A percentile compares a stretch with the other conserved stretches of the same genome.
These are phyloP conservation scores for Rubia occidens DNA, from an alignment of 305 asterid species.

Conservation along the genomic window DNA sequence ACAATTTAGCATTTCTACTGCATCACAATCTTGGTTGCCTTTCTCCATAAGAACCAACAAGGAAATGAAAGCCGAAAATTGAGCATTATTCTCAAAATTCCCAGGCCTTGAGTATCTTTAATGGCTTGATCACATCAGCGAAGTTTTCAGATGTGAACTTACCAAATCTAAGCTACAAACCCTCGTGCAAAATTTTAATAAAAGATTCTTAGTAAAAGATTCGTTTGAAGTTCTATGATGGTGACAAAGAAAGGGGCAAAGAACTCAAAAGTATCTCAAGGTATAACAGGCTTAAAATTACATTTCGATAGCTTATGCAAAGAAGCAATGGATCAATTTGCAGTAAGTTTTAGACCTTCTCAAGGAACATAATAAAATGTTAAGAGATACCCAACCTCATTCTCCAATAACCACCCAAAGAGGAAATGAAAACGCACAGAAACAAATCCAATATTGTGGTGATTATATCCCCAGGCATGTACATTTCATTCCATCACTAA, in stretches of 20 bases:
- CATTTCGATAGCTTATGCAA: not conserved
- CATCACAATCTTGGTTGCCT: not conserved
- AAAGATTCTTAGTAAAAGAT: not conserved
- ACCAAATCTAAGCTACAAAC: not conserved
- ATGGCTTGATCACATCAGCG: not conserved
- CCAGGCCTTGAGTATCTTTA: not conserved
- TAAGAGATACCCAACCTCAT: constrained; percentile 2
- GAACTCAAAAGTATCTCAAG: not conserved
- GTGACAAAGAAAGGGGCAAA: not conserved
- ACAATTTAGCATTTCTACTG: not conserved
- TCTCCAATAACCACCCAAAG: not conserved
- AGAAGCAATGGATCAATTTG: not conserved
- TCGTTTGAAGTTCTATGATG: not conserved
- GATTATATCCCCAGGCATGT: not conserved
- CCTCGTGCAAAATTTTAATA: not conserved
- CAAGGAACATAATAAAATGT: not conserved
- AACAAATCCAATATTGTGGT: not conserved
- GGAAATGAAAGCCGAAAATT: not conserved
- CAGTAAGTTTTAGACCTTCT: not conserved
- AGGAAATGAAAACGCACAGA: not conserved
- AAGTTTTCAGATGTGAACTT: not conserved
- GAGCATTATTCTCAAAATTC: not conserved
- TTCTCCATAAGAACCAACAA: not conserved
- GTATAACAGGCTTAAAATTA: not conserved
- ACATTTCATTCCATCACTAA: not conserved